These are phyloP conservation scores for Eucalyptus cladocalyx DNA, from an alignment of 345 rosid species.

Conservation along the genomic window DNA sequence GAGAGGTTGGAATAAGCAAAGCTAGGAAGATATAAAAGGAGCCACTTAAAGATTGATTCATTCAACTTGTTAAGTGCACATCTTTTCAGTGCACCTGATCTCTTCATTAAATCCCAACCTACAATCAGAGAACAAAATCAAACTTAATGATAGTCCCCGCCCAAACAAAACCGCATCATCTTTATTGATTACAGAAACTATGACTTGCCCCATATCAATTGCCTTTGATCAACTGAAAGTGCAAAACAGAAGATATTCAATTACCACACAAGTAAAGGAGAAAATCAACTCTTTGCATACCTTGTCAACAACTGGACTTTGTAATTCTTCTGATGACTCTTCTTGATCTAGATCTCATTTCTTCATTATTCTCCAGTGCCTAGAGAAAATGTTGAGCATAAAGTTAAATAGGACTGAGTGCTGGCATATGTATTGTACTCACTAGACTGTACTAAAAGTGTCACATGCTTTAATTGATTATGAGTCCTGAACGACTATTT, in stretches of 20 bases:
- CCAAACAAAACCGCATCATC: not conserved
- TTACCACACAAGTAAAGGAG: not conserved
- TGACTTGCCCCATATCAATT: not conserved
- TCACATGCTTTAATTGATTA: not conserved
- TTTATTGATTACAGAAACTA: not conserved
- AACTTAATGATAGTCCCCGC: not conserved
- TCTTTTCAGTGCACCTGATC: not conserved
- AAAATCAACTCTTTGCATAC: constrained; percentile 16
- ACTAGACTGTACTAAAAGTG: not conserved
- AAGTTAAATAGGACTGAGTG: not conserved
- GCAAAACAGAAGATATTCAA: not conserved
- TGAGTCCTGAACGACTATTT: not conserved
- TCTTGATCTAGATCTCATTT: constrained; percentile 57
- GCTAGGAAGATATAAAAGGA: not conserved
- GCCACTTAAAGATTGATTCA: not conserved
- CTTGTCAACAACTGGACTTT: constrained; percentile 56
- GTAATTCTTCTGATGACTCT: constrained; percentile 49
- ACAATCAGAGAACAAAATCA: not conserved
- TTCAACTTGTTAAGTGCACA: not conserved
- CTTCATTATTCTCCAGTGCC: constrained; percentile 72
- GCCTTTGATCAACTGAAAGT: not conserved
- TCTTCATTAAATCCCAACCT: not conserved
- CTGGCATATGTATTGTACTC: not conserved
- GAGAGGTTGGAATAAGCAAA: not conserved
- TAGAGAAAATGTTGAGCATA: constrained; percentile 7